phyloP scores from a whole-genome alignment of 805 yeast genomes.

The Spathaspora passalidarum region DNA sequence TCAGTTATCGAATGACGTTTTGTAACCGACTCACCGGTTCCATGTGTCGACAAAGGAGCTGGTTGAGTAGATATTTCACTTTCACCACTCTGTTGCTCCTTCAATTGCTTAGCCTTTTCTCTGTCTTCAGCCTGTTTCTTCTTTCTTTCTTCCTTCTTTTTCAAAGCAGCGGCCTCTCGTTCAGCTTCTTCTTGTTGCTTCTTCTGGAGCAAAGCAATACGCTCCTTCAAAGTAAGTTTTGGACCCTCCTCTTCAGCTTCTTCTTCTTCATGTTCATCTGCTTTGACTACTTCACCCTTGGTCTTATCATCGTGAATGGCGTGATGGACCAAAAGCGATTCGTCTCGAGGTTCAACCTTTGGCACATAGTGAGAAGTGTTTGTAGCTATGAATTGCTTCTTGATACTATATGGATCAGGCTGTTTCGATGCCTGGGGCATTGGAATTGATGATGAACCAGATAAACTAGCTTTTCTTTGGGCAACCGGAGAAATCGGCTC shows the following conservation, averaged over 20 bases:
- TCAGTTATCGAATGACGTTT: slow-evolving; percentile 11
- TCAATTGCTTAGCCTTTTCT: slow-evolving; percentile 19
- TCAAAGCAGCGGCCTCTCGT: slow-evolving; percentile 57
- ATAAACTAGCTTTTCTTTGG: background rate
- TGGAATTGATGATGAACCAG: slow-evolving; percentile 5
- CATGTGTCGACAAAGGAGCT: slow-evolving; percentile 4
- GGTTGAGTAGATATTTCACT: slow-evolving; percentile 4
- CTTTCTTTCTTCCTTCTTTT: slow-evolving; percentile 51
- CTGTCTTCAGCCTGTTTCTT: slow-evolving; percentile 34
- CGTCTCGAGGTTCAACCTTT: slow-evolving; percentile 39
- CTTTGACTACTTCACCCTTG: slow-evolving; percentile 22
- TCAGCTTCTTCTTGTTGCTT: slow-evolving; percentile 80
- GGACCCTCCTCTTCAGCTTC: slow-evolving; percentile 54
- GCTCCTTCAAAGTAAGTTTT: slow-evolving; percentile 76
- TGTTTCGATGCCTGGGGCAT: slow-evolving; percentile 26
- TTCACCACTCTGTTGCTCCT: slow-evolving; percentile 13
- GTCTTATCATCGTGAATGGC: slow-evolving; percentile 22
- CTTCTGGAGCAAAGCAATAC: slow-evolving; percentile 80
- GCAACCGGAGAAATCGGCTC: slow-evolving; percentile 1
- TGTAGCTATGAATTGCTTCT: slow-evolving; percentile 53
- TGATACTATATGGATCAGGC: slow-evolving; percentile 46
- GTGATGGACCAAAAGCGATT: slow-evolving; percentile 27
- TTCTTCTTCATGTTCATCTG: slow-evolving; percentile 23
- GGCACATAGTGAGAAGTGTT: slow-evolving; percentile 63
- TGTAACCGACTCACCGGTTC: slow-evolving; percentile 9